Base-by-base conservation (phyloP, 768 basidiomycete species). In the Lactarius vividus region DNA sequence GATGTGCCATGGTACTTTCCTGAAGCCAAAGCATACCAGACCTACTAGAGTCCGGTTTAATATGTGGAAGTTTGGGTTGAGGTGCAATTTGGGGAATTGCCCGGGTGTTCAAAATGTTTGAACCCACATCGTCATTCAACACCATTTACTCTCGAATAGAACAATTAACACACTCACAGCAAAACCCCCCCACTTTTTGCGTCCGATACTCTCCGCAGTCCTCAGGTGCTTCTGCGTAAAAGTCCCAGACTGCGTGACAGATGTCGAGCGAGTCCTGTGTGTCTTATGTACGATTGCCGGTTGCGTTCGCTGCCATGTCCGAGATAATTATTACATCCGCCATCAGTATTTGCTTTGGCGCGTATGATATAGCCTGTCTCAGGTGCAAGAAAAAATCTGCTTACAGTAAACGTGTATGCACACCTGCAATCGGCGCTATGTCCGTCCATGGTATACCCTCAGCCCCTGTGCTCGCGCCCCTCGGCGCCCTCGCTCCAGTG, bases 301-400 rank as follows among this genome's bases (percentile, higher is more conserved):
- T 84, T 65, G 86, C 80, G 74, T 95, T 94, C 26, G 87, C 86
- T 16, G 94, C 92, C 89, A 97, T 95, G 73, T 97, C 96, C 10
- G 89, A 92, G 89, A 92, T 4, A 97, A n/a, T 80, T 29, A 97
- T 84, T 20, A 96, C 78, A 73, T 98, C 94, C 8, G 86, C 89
- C 75, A 20, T 75, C 72, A 5, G 73, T 72, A 62, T 79, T 77
- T 28, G 68, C 68, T 29, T 74, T 61, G 42, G 62, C 69, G n/a
- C n/a, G n/a, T 37, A 83, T 76, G 29, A 80, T 73, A 39, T 73
- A 39, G 73, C 71, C 81, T 0, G 88, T 84, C 28, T 79, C 74
- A 0, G 83, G 79, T 0, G 81, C 76, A 9, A 96, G 82, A 69
- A 97, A 69, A 97, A 97, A 77, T 97, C 88, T 57, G 85, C 89